These are phyloP conservation scores for Smallanthus sonchifolius DNA, from an alignment of 129 eudicot genomes.

Conservation along the genomic window DNA sequence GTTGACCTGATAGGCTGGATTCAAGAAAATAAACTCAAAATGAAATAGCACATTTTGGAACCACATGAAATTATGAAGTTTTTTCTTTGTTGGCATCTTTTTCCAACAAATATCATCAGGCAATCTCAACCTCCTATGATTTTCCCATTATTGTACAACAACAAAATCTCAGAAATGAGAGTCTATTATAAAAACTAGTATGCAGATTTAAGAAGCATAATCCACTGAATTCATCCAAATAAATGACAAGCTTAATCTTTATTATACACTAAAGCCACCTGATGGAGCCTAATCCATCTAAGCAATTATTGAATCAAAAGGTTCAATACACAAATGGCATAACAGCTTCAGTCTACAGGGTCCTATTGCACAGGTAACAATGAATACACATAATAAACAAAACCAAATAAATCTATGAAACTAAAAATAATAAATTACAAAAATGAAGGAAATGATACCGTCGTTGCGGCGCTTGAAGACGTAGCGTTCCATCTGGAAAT, in stretches of 20 bases:
- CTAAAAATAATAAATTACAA: background rate
- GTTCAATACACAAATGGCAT: background rate
- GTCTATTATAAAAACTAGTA: background rate
- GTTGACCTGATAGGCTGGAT: background rate
- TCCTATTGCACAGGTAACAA: background rate
- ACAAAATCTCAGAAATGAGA: background rate
- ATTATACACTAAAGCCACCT: background rate
- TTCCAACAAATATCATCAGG: no score
- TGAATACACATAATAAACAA: background rate
- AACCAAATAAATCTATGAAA: background rate
- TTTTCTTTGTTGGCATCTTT: background rate
- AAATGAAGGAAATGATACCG: slow-evolving; percentile 15
- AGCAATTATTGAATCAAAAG: background rate
- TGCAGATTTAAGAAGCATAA: background rate
- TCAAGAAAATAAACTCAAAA: background rate
- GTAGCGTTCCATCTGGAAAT: slow-evolving; percentile 80
- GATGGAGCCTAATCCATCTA: background rate
- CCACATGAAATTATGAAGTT: background rate
- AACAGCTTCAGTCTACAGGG: background rate
- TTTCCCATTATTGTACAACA: background rate
- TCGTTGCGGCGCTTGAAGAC: slow-evolving; percentile 70
- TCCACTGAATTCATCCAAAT: background rate
- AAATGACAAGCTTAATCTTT: background rate
- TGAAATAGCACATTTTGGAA: no score
- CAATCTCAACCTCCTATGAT: background rate